Base-by-base conservation (phyloP, 140 eudicot species). In the Bidens hawaiensis region DNA sequence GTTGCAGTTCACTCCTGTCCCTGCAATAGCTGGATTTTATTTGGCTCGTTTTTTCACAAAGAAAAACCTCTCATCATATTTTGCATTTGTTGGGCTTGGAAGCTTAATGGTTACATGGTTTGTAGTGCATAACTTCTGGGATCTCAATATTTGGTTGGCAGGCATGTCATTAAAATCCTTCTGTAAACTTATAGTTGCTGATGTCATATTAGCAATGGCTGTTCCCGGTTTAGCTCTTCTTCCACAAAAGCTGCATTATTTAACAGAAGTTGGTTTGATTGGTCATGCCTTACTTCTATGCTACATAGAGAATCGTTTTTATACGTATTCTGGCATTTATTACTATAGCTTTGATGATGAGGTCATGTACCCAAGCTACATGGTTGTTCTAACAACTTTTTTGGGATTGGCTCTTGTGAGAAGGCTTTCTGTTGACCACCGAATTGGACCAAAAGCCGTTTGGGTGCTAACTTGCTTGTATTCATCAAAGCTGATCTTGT, bases 341-440 rank as follows among this genome's bases (percentile, higher is more conserved):
- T 91, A 87, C 74, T 87, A 91, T 62, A 91, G 96, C 42, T 76
- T 91, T 67, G 98, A 91, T 66, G 98, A 91, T 72, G 96, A 91
- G 60, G 98, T 87, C 51, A 91, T 91, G 94, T 91, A 91, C 62
- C 98, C 98, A 2, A 91, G 96, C 60, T 91, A 91, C 64, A 91
- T 87, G 94, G 85, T 91, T 51, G 78, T 87, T 62, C 28, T 84
- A 84, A 86, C 98, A 47, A 91, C 96, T 46, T 78, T 84, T 52
- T 52, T 81, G 67, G 98, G 98, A 42, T 61, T 91, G 74, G 94
- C 78, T 58, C 78, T 91, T 64, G 88, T 84, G 69, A 82, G 96
- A 73, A 87, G 91, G 72, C 98, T 91, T 60, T 77, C 77, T 47
- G 88, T 63, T 38, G 98, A 87, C 56, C 81, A 76, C 18, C 75